Base-by-base conservation (phyloP, 805 yeast species). In the Yamadazyma akitaensis region DNA sequence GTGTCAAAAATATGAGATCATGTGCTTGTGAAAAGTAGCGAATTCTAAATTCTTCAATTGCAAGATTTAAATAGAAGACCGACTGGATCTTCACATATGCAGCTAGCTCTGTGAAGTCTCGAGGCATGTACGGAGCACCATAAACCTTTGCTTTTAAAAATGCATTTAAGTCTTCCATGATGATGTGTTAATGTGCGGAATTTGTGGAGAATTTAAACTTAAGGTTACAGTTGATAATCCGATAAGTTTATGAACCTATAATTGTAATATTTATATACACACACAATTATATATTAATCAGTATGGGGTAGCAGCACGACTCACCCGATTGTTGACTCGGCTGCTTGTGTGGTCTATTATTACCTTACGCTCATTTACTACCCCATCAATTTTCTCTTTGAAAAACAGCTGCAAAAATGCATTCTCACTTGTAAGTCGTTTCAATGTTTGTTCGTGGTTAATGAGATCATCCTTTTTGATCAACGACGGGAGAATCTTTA, bases 301-400 rank as follows among this genome's bases (percentile, higher is more conserved):
- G 46, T 63, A 55, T 13, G 76, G 76, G 1, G 76, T 71, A 3
- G 72, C 50, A 7, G 69, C 73, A 34, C 76, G 54, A 52, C 75
- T 70, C 5, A 67, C 58, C 40, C 75, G 56, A 49, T 64, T 67
- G 40, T 58, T 63, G 9, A 67, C 65, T 24, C 75, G 52, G 41
- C 57, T 55, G 1, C 70, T 56, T 2, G 68, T 35, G 17, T 55
- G 49, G 28, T 70, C 75, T 42, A 68, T 45, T 13, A 64, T 47
- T 9, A 53, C 40, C 16, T 57, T 63, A 35, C 75, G 57, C 51
- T 71, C 76, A 49, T 60, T 62, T 8, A 65, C 57, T 16, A 70
- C 42, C 50, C 62, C 62, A 36, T 69, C 74, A 21, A 69, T 52
- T 35, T 63, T 67, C 41, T 61, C 64, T n/a, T 57, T 44, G 43